Evolutionary conservation across 768 basidiomycete species (phyloP), one percentile per base, ranked within the genome.

Genomic region (Mycena filopes): DNA sequence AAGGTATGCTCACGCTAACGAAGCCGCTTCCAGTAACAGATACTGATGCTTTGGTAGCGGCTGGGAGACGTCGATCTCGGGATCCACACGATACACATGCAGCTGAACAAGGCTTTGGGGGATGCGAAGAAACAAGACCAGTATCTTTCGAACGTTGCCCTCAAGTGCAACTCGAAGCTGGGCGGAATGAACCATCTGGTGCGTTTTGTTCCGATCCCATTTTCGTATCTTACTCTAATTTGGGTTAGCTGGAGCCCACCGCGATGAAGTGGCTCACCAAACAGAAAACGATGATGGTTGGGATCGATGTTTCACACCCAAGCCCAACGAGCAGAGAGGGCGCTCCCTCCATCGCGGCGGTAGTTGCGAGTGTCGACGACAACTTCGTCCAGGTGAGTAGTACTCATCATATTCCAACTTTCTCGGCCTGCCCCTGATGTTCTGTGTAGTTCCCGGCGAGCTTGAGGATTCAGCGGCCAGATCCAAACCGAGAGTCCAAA

Each of bases 301-400:
- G 94, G 0, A 92, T 93, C 67, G 93, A 95, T 71, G 92, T 93
- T 0, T 94, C 92, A 0, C 93, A 95, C 67, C 91, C 93, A 4
- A 85, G 90, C 2, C 89, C 90, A 1, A 83, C 78, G 8, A 91
- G 90, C 67, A 74, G 80, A 54, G 82, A 82, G 3, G 94, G 93
- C 3, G 89, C 92, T 1, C 94, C 94, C 3, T 93, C 92, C 0
- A 90, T 95, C 46, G 92, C 91, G 0, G 93, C 92, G 0, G 89
- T 95, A 12, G 94, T 95, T 3, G 93, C 90, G 0, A 94, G 87
- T 62, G 79, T 87, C 1, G 92, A 95, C 71, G 78, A 80, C 26
- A 76, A 80, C 3, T 94, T 92, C 68, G 89, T 87, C 0, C 92
- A 69, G 55, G 67, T 65, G 23, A n/a, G n/a, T n/a, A n/a, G n/a